phyloP scores from a whole-genome alignment of 257 asterid species.

The Salvia splendens region DNA sequence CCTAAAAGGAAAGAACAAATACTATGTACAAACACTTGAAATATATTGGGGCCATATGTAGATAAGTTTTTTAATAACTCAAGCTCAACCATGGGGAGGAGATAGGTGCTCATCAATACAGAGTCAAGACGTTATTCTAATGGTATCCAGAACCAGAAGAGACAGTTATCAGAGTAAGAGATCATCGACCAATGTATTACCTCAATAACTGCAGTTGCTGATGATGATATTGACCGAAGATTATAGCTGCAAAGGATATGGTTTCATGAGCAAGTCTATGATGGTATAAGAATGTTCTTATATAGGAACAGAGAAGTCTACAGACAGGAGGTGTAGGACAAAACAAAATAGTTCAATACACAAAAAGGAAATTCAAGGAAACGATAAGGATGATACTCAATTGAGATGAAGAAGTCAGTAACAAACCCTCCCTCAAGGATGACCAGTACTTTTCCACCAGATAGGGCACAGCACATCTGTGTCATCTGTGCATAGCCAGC shows the following conservation, averaged over 20 bases:
- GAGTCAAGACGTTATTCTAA: slow-evolving; percentile 11
- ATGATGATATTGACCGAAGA: slow-evolving; percentile 92
- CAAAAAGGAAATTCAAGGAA: background rate
- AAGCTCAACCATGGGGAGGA: slow-evolving; percentile 14
- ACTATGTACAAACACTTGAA: background rate
- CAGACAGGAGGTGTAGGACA: slow-evolving; percentile 14
- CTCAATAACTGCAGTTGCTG: slow-evolving; percentile 91
- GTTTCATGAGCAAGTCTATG: slow-evolving; percentile 28
- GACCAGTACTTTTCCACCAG: slow-evolving; percentile 90
- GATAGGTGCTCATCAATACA: background rate
- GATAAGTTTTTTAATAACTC: slow-evolving; percentile 13
- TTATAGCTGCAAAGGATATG: slow-evolving; percentile 63
- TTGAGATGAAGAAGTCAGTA: slow-evolving; percentile 30
- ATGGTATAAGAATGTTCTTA: slow-evolving; percentile 8
- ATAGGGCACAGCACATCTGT: slow-evolving; percentile 64
- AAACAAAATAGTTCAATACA: slow-evolving; percentile 3
- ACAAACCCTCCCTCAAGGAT: slow-evolving; percentile 98
- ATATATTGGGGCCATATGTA: background rate
- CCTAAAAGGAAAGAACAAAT: background rate
- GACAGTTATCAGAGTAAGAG: slow-evolving; percentile 23
- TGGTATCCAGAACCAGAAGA: slow-evolving; percentile 21
- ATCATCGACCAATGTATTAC: slow-evolving; percentile 43
- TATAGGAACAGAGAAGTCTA: slow-evolving; percentile 21
- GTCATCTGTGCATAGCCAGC: slow-evolving; percentile 93
- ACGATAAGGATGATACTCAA: slow-evolving; percentile 8